Evolutionary conservation across 331 rosid species (phyloP).

Genomic region (Arachis monticola): DNA sequence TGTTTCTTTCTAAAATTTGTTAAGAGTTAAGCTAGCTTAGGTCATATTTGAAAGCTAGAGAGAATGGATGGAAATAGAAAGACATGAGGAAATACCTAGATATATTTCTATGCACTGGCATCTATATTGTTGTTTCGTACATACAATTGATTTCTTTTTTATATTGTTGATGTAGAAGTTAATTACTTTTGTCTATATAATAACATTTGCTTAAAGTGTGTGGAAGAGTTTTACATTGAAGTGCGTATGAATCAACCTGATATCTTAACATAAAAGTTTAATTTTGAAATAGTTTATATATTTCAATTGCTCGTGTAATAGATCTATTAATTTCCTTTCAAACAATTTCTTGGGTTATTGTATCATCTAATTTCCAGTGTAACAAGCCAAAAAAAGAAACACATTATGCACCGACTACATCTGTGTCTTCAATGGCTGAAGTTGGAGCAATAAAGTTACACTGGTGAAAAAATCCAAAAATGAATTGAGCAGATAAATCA

Average conservation of each 20-base stretch:
- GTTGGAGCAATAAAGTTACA: neutral
- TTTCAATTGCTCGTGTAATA: neutral
- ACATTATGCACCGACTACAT: neutral
- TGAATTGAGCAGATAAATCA: neutral
- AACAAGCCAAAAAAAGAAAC: neutral
- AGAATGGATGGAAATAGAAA: no score
- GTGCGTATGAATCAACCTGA: neutral
- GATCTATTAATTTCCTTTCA: neutral
- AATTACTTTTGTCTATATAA: no score
- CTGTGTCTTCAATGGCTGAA: neutral
- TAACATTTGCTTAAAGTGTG: no score
- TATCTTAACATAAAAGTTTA: neutral
- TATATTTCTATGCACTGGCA: no score
- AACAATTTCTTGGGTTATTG: constrained; percentile 14
- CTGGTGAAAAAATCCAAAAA: neutral
- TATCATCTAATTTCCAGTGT: neutral
- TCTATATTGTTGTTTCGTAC: no score
- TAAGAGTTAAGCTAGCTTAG: neutral
- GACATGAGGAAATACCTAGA: neutral
- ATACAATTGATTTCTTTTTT: no score
- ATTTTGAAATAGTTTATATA: neutral
- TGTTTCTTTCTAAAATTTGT: constrained; percentile 24
- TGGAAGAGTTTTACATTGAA: no score
- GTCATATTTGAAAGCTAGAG: constrained; percentile 18
- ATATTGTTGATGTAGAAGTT: no score